Evolutionary conservation across 257 asterid species (phyloP).

Genomic region (Petunia secreta): DNA sequence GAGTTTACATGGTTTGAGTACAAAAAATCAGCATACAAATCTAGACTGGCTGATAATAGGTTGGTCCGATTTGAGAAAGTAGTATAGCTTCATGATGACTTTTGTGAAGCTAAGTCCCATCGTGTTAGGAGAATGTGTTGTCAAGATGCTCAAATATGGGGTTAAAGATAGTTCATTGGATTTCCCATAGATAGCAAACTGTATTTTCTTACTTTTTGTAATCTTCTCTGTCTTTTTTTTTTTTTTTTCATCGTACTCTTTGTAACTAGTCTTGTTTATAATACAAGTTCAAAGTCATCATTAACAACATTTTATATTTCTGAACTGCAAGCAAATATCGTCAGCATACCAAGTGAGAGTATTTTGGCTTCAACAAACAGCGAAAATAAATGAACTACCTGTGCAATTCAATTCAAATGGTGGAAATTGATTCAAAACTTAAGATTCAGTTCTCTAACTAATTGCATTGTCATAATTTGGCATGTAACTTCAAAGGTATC

Average conservation of each 20-base stretch:
- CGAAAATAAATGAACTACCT: too few relatives aligned
- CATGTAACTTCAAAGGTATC: too few relatives aligned
- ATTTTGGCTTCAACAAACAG: too few relatives aligned
- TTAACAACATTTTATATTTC: neutral
- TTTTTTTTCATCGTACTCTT: neutral
- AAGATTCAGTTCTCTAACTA: too few relatives aligned
- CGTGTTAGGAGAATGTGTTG: neutral
- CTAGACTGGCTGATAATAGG: conserved; percentile 43
- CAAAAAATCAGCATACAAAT: conserved; percentile 40
- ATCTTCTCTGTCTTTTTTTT: neutral
- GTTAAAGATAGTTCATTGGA: neutral
- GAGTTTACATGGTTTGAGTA: conserved; percentile 54
- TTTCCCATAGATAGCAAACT: neutral
- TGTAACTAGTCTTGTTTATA: neutral
- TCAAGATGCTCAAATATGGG: neutral
- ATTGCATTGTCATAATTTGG: too few relatives aligned
- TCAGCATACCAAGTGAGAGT: too few relatives aligned
- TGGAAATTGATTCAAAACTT: too few relatives aligned
- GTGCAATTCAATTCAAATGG: too few relatives aligned
- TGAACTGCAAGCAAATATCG: too few relatives aligned
- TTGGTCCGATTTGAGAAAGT: conserved; percentile 41
- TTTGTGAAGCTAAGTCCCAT: neutral
- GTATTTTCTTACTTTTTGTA: neutral
- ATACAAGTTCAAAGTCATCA: neutral
- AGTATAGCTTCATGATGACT: conserved; percentile 33